Base-by-base conservation (phyloP, 257 asterid genomes). In the Plantago elongata region DNA sequence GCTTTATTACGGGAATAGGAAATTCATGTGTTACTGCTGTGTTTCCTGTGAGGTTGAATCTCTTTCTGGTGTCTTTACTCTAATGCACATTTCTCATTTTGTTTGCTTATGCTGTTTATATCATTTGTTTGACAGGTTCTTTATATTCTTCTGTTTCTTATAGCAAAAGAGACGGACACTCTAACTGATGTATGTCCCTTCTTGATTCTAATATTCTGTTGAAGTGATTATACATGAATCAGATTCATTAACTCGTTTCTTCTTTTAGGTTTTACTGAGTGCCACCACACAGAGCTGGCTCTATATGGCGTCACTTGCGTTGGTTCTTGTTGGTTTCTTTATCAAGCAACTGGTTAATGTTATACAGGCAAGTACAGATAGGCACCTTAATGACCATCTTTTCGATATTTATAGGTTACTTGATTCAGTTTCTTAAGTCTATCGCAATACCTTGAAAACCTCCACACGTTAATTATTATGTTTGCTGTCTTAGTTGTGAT, bases 1-100 rank as follows among this genome's bases (percentile, higher is more conserved):
- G 81, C 87, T 83, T 54, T 92, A 92, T 55, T 93, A 93, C 52
- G 84, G 96, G 52, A 93, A 81, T 71, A 79, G 95, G 43, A 82
- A 79, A 66, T 89, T 93, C 63, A 87, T 93, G 99, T 81, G 87
- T 60, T 89, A 84, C 66, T 93, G 99, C 70, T 93, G 99, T 67
- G 87, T 84, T 55, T 88, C 96, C 46, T 93, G 99, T 65, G 99
- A 93, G 95, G 97, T 90, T 73, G 40, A 77, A 50, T 71, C 43
- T 68, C 60, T 51, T 72, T 43, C 42, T 14, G 40, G 22, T 18
- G n/a, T 43, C n/a, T 63, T 57, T 54, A 58, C 58, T 12, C 27
- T 34, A 22, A 52, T 43, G 42, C 29, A 3, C 51, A 38, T 40
- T 29, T 42, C 16, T 37, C 13, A 34, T 30, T 48, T 17, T n/a